A percentile compares a stretch with the other conserved stretches of the same genome.
phyloP scores from a whole-genome alignment of 176 grass and related monocot species.

The Alopecurus myosuroides region DNA sequence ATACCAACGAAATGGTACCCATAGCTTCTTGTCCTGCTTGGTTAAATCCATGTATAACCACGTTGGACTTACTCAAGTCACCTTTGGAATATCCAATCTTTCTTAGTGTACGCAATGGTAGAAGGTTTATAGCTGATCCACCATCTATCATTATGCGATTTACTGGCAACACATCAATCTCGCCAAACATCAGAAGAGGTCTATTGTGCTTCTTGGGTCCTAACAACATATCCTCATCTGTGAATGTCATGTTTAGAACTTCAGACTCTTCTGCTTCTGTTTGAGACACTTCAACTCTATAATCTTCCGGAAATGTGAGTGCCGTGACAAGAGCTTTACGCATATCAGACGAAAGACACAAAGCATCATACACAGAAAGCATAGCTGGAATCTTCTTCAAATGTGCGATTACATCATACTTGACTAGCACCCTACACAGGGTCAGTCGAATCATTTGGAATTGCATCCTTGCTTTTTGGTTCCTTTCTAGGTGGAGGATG shows the following conservation, averaged over 20 bases:
- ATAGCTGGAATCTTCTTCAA: constrained; percentile 6
- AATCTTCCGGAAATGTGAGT: background rate
- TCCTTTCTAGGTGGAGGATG: no score
- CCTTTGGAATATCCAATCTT: no score
- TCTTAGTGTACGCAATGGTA: no score
- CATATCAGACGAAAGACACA: background rate
- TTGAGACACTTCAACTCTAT: no score
- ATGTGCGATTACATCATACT: background rate
- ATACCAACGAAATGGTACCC: no score
- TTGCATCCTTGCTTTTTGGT: background rate
- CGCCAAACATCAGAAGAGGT: background rate
- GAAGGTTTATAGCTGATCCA: no score
- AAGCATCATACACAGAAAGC: background rate
- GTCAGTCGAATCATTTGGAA: background rate
- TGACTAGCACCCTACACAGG: background rate
- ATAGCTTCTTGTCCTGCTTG: no score
- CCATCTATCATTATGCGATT: no score
- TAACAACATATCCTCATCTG: background rate
- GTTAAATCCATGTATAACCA: no score
- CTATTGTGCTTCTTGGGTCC: background rate
- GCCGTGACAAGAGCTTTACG: background rate
- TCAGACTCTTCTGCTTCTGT: background rate
- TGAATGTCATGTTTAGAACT: background rate
- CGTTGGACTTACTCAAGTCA: no score
- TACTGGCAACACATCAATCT: no score